Base-by-base conservation (phyloP, 2,329 filamentous ascomycete species). In the Colletotrichum tanaceti region DNA sequence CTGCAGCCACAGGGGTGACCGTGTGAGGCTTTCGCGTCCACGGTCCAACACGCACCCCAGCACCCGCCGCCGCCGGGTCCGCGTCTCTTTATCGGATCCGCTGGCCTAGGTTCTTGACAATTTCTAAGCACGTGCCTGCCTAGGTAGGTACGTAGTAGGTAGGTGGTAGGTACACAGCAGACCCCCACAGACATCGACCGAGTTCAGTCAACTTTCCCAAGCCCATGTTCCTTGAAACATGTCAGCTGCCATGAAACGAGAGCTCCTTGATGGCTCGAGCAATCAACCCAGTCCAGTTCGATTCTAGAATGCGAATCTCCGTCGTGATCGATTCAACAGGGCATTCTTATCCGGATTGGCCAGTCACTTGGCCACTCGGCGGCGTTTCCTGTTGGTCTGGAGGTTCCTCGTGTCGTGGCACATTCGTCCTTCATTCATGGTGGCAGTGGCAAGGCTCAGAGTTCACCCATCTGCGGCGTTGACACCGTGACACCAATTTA, bases 181-280 rank as follows among this genome's bases (percentile, higher is more conserved):
- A 0, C 7, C 28, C 5, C 39, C 28, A 58, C 32, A 50, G 41
- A 60, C 62, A 13, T 41, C 44, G 20, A 60, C 47, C 53, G 44
- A 60, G 55, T 57, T 61, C 55, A 38, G 49, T 39, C 54, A 49
- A 46, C 61, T 38, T 41, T 49, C 44, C 47, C 46, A 60, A 50
- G 46, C 5, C 22, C 24, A 9, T 24, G 44, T 59, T 47, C 63
- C 50, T 69, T 66, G 66, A 69, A 69, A 69, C 66, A 66, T 61
- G 62, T 65, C 62, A 65, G 44, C 20, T 65, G 52, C 55, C 61
- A 49, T 66, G 66, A 69, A 66, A 66, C 62, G 14, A 41, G 35
- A 46, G 55, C 38, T 38, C 41, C 44, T 44, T 50, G 50, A 53
- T n/a, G 44, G 62, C 62, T 66, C 50, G 50, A 57, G 62, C 62